These are phyloP conservation scores for Patellaria atrata DNA, from an alignment of 495 filamentous ascomycete species.

Conservation along the genomic window DNA sequence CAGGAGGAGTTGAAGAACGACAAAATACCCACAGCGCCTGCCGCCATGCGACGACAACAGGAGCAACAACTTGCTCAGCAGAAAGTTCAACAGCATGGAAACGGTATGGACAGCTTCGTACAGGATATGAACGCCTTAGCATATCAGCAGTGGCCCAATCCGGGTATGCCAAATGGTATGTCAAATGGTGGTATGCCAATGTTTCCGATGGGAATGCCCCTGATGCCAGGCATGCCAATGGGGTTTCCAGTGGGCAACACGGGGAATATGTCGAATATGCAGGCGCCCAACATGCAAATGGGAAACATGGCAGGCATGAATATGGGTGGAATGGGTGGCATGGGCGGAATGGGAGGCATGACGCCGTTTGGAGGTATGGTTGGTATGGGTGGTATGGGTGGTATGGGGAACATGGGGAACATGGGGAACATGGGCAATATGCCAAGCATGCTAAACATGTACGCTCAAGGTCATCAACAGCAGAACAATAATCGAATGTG, in stretches of 20 bases:
- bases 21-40: slow-evolving; percentile 41
- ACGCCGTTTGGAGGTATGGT: neutral
- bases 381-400: slow-evolving; percentile 1
- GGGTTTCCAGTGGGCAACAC: slow-evolving; percentile 19
- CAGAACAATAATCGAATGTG: slow-evolving; percentile 33
- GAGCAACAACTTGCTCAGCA: slow-evolving; percentile 16
- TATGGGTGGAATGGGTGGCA: slow-evolving; percentile 8
- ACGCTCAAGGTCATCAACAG: too few relatives aligned
- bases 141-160: slow-evolving; percentile 21
- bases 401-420: slow-evolving; percentile 25
- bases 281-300: slow-evolving; percentile 20
- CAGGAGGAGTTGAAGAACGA: slow-evolving; percentile 55
- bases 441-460: too few relatives aligned
- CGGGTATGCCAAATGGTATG: slow-evolving; percentile 1
- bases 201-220: slow-evolving; percentile 1
- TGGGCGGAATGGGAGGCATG: neutral
- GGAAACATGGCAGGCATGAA: slow-evolving; percentile 3
- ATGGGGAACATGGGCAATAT: slow-evolving; percentile 19
- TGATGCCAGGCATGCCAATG: slow-evolving; percentile 6
- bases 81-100: slow-evolving; percentile 37
- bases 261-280: slow-evolving; percentile 17
- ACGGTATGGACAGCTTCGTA: slow-evolving; percentile 37
- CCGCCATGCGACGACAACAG: slow-evolving; percentile 29
- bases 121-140: slow-evolving; percentile 37
- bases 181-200: too few relatives aligned